A percentile compares a stretch with the other conserved stretches of the same genome.
phyloP scores from a whole-genome alignment of 257 asterid species.

The Solanum corneliomulleri region DNA sequence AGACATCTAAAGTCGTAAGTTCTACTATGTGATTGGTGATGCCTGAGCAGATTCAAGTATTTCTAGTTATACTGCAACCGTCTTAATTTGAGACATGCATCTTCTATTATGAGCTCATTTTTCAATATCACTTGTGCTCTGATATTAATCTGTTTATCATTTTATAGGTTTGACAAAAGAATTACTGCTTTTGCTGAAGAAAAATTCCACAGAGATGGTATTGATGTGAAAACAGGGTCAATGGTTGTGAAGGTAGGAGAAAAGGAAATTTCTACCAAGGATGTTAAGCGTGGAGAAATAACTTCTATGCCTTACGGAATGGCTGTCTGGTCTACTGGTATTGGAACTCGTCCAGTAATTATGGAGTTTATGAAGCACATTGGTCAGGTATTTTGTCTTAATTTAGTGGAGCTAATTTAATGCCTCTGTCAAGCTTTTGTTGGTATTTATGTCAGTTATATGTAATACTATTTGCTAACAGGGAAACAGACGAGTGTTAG shows the following conservation, averaged over 20 bases:
- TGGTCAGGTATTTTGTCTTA: slow-evolving; percentile 59
- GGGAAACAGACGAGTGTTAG: slow-evolving; percentile 76
- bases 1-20: not conserved
- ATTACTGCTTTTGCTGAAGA: slow-evolving; percentile 90
- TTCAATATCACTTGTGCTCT: not conserved
- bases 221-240: slow-evolving; percentile 73
- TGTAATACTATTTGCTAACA: slow-evolving; percentile 6
- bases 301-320: slow-evolving; percentile 82
- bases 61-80: not conserved
- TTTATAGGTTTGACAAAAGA: slow-evolving; percentile 92
- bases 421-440: not conserved
- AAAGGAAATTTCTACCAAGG: slow-evolving; percentile 70
- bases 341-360: slow-evolving; percentile 91
- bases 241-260: slow-evolving; percentile 88
- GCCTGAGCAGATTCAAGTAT: not conserved
- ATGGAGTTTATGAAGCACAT: slow-evolving; percentile 78
- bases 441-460: not conserved
- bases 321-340: slow-evolving; percentile 99
- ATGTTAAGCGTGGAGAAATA: slow-evolving; percentile 56
- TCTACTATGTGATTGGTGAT: not conserved
- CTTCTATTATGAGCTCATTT: not conserved
- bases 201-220: slow-evolving; percentile 83
- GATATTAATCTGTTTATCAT: not conserved
- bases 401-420: not conserved
- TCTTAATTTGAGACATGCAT: not conserved